A percentile compares a stretch with the other conserved stretches of the same genome.
phyloP scores from a whole-genome alignment of 202 grass and related monocot species.

The Tripidium arundinaceum region DNA sequence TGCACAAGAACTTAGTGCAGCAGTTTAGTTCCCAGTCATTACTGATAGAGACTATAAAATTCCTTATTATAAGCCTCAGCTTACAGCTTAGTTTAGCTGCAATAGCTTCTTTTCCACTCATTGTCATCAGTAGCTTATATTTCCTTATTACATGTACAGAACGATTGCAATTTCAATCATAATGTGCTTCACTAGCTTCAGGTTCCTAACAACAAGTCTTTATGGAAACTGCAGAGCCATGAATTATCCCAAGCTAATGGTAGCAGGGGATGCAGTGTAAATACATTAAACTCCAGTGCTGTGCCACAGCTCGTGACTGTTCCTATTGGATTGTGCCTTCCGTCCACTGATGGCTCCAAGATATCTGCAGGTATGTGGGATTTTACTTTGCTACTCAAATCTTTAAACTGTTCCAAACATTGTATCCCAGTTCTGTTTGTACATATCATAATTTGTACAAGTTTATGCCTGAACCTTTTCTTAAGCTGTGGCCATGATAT shows the following conservation, averaged over 20 bases:
- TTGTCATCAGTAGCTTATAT: not conserved
- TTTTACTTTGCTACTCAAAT: conserved; percentile 14
- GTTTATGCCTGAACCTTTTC: not conserved
- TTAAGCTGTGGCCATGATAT: conserved; percentile 1
- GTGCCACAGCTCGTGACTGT: conserved; percentile 46
- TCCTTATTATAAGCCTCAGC: not conserved
- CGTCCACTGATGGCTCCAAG: conserved; percentile 37
- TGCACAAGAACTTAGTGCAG: not conserved
- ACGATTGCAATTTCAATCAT: conserved; percentile 23
- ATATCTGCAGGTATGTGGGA: conserved; percentile 35
- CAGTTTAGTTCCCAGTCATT: not conserved
- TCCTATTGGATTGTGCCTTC: conserved; percentile 50
- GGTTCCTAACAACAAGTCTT: conserved; percentile 26
- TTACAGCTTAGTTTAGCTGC: not conserved
- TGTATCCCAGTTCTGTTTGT: not conserved
- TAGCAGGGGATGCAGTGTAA: conserved; percentile 17
- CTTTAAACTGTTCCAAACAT: conserved; percentile 14
- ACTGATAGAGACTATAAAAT: not conserved
- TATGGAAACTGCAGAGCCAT: conserved; percentile 46
- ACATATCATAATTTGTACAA: not conserved
- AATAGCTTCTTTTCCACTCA: not conserved
- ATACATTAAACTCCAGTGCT: conserved; percentile 26
- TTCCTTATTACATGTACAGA: not conserved
- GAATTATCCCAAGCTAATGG: conserved; percentile 47
- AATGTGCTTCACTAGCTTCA: conserved; percentile 7